Percentiles rank a stretch among this genome's conserved stretches.
Evolutionary conservation across 2,329 filamentous ascomycete genomes (phyloP).

Genomic region (Aspergillus aculeatinus): DNA sequence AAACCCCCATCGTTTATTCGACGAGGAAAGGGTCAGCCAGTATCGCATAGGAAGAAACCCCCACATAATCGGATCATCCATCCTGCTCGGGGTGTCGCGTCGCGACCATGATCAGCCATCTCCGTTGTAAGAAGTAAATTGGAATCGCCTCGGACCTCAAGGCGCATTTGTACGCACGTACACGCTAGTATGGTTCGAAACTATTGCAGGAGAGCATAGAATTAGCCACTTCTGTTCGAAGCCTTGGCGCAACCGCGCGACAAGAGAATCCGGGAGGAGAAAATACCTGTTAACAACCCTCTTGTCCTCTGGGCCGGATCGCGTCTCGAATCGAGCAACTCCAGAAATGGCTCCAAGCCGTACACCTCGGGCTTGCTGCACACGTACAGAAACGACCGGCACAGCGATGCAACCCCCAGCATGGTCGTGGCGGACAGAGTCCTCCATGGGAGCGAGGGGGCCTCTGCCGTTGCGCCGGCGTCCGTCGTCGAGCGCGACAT

Average conservation of each 20-base stretch:
- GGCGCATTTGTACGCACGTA: conserved; percentile 55
- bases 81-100: conserved; percentile 50
- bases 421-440: conserved; percentile 71
- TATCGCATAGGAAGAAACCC: conserved; percentile 78
- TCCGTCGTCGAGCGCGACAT: conserved; percentile 36
- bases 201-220: conserved; percentile 44
- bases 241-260: background rate
- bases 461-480: conserved; percentile 43
- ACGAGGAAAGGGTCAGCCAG: conserved; percentile 61
- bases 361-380: conserved; percentile 73
- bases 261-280: background rate
- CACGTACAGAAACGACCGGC: conserved; percentile 71
- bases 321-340: conserved; percentile 70
- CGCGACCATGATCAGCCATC: conserved; percentile 28
- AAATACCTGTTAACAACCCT: conserved; percentile 77
- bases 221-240: background rate
- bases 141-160: conserved; percentile 18
- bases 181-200: conserved; percentile 87
- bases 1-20: conserved; percentile 80
- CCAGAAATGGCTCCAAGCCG: conserved; percentile 73
- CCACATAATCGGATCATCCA: conserved; percentile 95
- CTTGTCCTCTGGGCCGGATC: conserved; percentile 65
- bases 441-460: conserved; percentile 60
- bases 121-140: conserved; percentile 15
- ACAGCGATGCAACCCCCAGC: conserved; percentile 68